These are phyloP conservation scores for Botrytis fabae DNA, from an alignment of 2,329 filamentous ascomycete species.

Conservation along the genomic window DNA sequence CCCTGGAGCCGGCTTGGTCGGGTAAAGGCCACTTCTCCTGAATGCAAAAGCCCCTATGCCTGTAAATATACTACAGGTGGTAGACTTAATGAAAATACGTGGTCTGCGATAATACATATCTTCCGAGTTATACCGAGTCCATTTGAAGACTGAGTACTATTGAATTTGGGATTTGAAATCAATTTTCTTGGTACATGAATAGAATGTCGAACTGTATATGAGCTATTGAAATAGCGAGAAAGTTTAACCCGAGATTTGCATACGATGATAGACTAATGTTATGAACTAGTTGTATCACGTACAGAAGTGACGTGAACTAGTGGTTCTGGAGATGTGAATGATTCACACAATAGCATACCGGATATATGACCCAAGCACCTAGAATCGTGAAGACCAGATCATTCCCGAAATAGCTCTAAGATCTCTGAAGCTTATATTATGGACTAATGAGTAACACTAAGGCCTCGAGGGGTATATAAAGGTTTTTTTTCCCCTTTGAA, in stretches of 20 bases:
- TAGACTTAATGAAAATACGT: neutral
- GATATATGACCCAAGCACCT: neutral
- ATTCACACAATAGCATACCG: fast-evolving
- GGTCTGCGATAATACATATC: neutral
- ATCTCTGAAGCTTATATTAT: neutral
- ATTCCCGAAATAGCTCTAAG: neutral
- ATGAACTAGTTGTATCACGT: neutral
- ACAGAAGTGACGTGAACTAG: neutral
- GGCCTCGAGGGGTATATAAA: neutral
- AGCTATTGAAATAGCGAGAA: neutral
- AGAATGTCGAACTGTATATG: neutral
- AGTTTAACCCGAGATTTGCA: neutral
- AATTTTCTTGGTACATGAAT: neutral
- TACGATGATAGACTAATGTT: neutral
- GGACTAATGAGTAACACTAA: neutral
- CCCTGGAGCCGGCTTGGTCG: neutral
- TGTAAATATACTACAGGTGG: neutral
- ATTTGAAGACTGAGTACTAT: fast-evolving
- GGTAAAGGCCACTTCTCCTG: neutral
- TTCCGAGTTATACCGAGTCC: neutral
- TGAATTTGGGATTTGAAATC: neutral
- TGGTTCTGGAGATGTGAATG: neutral
- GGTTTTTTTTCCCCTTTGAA: neutral
- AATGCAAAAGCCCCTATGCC: neutral
- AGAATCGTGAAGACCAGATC: neutral